Percentiles rank a stretch among this genome's conserved stretches.
Evolutionary conservation across 2,329 filamentous ascomycete species (phyloP).

Genomic region (Penicillium sp.): DNA sequence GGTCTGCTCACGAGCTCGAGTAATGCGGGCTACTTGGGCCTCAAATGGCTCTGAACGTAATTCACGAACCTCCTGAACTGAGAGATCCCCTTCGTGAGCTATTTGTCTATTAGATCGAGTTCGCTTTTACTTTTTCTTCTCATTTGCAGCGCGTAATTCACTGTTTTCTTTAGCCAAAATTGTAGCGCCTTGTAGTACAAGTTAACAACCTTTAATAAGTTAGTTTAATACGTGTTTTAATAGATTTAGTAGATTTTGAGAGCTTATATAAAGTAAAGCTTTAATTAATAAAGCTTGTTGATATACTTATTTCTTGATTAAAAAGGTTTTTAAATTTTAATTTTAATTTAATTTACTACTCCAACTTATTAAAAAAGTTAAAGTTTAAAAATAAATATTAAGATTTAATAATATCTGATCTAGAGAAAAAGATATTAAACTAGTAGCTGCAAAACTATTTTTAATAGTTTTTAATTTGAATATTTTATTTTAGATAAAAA

Average conservation of each 20-base stretch:
- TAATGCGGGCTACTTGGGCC: too few species aligned
- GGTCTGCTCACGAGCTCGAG: too few species aligned
- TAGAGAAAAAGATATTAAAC: conserved; percentile 2
- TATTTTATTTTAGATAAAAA: neutral
- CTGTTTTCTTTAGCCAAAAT: neutral
- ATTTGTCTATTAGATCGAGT: conserved; percentile 5
- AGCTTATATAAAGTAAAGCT: conserved; percentile 1
- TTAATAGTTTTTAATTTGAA: conserved; percentile 6
- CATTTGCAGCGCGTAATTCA: too few species aligned
- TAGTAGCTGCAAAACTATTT: conserved; percentile 3
- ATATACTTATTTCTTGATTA: too few species aligned
- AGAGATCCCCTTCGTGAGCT: neutral
- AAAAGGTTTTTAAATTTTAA: too few species aligned
- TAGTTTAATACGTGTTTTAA: conserved; percentile 5
- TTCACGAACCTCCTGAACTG: neutral
- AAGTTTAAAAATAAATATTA: neutral
- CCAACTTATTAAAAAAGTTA: too few species aligned
- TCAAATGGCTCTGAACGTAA: neutral
- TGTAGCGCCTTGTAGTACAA: neutral
- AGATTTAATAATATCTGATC: conserved; percentile 1
- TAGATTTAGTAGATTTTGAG: neutral
- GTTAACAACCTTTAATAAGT: conserved; percentile 1
- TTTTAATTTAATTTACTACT: too few species aligned
- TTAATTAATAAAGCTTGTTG: neutral
- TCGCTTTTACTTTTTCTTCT: neutral